Base-by-base conservation (phyloP, 2,329 filamentous ascomycete species). In the Thermothelomyces thermophilus region DNA sequence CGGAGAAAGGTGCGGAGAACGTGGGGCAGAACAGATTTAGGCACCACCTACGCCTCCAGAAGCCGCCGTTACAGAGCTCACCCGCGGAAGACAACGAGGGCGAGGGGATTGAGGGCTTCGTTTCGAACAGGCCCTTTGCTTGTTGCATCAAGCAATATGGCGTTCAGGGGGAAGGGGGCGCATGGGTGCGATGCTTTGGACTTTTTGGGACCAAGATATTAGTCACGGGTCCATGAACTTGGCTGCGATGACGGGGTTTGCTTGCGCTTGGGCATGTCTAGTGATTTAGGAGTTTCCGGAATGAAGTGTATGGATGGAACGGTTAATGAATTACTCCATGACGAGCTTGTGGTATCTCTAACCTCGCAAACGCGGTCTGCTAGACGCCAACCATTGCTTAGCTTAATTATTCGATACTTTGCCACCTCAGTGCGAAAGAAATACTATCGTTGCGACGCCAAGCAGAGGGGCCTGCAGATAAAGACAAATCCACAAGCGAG, bases 111-210 rank as follows among this genome's bases (percentile, higher is more conserved):
- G 45, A 58, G 52, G 59, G 51, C n/a, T 58, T 51, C 4, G 49
- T 75, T 3, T 70, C 70, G 1, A 83, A 83, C 48, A 73, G 69
- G 30, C 79, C 84, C 0, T 89, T 90, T 60, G 67, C 71, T 2
- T 90, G 86, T 63, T 87, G 84, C 59, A 74, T 90, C 53, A 74
- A 74, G 55, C 83, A 90, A 63, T 90, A 86, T 58, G 86, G 85
- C 5, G 64, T 74, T 13, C 54, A 50, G 5, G 69, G 71, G 53
- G 43, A 72, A 56, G 55, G 50, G 5, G 72, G 33, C 6, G 4
- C 35, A 13, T 59, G 58, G 60, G 40, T 52, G 41, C 52, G 58
- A 24, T 51, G 53, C 14, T 63, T 59, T 50, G 58, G 51, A 30
- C 39, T 63, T 46, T 59, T 59, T 50, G 60, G 60, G 39, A 62